Evolutionary conservation across 441 rosid species (phyloP).

Genomic region (Euphorbia schlechtendalii): DNA sequence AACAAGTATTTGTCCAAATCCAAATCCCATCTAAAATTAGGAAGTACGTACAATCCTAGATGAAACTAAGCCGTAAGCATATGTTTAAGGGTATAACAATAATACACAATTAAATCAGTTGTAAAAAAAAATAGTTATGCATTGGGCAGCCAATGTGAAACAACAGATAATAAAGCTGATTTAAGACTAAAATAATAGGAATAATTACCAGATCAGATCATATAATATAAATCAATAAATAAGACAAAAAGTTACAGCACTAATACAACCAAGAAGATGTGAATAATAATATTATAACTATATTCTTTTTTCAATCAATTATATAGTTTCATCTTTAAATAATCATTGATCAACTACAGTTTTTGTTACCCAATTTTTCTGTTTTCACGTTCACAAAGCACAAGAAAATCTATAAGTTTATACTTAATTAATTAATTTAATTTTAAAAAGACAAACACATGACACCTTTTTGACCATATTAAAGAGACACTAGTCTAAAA

Average conservation of each 20-base stretch:
- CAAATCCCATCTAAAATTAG: background rate
- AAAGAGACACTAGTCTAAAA: slow-evolving; percentile 5
- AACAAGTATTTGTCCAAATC: background rate
- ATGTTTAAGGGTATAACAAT: background rate
- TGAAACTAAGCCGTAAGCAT: slow-evolving; percentile 11
- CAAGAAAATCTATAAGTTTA: slow-evolving; percentile 35
- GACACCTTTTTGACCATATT: slow-evolving; percentile 22
- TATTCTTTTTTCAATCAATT: background rate
- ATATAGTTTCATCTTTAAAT: no score
- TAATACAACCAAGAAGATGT: slow-evolving; percentile 2
- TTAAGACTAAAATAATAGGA: background rate
- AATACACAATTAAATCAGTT: background rate
- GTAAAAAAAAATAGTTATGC: no score
- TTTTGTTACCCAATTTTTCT: slow-evolving; percentile 7
- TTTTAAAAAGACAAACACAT: slow-evolving; percentile 22
- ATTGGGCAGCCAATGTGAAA: background rate
- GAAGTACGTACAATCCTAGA: background rate
- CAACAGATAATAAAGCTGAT: slow-evolving; percentile 12
- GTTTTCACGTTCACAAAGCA: slow-evolving; percentile 34
- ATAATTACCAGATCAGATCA: slow-evolving; percentile 12
- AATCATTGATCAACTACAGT: background rate
- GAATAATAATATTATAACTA: background rate
- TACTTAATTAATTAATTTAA: no score
- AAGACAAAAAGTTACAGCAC: slow-evolving; percentile 25
- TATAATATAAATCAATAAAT: slow-evolving; percentile 20